Evolutionary conservation across 2,329 filamentous ascomycete genomes (phyloP).

Genomic region (Monosporascus cannonballus): DNA sequence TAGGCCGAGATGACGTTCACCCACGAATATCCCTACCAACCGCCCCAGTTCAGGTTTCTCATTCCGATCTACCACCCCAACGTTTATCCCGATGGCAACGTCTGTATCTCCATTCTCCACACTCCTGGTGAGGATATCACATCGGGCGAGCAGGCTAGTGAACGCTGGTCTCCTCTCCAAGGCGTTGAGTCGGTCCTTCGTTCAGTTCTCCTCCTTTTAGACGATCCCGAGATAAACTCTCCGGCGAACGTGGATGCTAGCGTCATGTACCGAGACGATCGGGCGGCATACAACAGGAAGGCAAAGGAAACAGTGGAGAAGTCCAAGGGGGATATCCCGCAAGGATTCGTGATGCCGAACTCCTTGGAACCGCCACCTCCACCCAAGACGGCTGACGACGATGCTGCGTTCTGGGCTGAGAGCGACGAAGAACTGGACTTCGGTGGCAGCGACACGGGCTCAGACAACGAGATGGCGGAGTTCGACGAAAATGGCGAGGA

Average conservation of each 20-base stretch:
- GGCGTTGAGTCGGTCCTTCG: conserved; percentile 92
- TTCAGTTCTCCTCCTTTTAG: conserved; percentile 83
- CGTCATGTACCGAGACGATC: conserved; percentile 73
- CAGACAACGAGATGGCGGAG: conserved; percentile 55
- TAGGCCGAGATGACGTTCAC: conserved; percentile 82
- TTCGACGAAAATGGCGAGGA: conserved; percentile 50
- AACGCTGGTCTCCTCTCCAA: conserved; percentile 92
- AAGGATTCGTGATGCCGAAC: conserved; percentile 76
- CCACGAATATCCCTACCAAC: conserved; percentile 81
- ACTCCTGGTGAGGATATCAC: conserved; percentile 85
- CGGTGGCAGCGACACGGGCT: conserved; percentile 62
- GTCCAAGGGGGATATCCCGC: conserved; percentile 75
- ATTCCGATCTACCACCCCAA: conserved; percentile 84
- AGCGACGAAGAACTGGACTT: conserved; percentile 73
- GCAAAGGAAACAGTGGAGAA: conserved; percentile 65
- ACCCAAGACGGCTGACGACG: conserved; percentile 60
- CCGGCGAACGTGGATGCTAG: conserved; percentile 93
- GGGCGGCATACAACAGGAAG: conserved; percentile 60
- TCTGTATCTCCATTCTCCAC: conserved; percentile 97
- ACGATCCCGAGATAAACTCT: conserved; percentile 88
- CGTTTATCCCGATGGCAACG: conserved; percentile 80
- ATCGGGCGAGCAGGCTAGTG: conserved; percentile 82
- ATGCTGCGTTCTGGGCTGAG: conserved; percentile 79
- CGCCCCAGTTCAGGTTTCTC: conserved; percentile 82
- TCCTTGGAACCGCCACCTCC: conserved; percentile 55